These are phyloP conservation scores for Scleroderma bovista DNA, from an alignment of 768 basidiomycete genomes.

Conservation along the genomic window DNA sequence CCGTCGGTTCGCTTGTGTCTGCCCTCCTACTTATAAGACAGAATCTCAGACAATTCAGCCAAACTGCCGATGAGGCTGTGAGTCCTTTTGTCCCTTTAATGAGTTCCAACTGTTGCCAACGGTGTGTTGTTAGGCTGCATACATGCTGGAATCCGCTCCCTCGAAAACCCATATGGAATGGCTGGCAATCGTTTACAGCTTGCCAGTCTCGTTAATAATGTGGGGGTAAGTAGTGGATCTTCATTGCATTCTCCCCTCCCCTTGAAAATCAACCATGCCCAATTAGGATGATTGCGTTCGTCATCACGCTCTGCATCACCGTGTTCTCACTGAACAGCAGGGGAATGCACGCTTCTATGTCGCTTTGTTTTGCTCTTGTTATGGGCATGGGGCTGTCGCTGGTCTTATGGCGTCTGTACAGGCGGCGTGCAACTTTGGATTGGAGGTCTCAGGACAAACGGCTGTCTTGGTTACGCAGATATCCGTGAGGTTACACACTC, in stretches of 20 bases:
- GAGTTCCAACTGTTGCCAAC: background rate
- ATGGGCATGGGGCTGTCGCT: background rate
- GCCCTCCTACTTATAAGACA: conserved; percentile 1
- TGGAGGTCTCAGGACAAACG: too few species aligned
- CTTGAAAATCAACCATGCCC: background rate
- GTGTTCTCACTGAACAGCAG: background rate
- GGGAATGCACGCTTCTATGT: background rate
- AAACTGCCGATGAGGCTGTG: conserved; percentile 36
- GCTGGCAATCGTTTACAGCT: background rate
- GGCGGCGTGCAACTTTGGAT: background rate
- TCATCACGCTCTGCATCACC: background rate
- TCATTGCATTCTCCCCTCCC: background rate
- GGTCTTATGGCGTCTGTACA: background rate
- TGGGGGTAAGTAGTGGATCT: background rate
- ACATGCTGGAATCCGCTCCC: background rate
- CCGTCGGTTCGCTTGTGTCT: conserved; percentile 5
- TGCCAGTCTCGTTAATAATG: background rate
- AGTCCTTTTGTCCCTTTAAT: conserved; percentile 7
- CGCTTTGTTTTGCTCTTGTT: background rate
- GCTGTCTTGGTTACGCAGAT: too few species aligned
- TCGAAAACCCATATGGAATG: background rate
- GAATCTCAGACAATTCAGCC: conserved; percentile 31
- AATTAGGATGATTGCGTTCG: background rate
- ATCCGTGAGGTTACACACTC: too few species aligned
- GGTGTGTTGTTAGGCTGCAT: background rate